phyloP scores from a whole-genome alignment of 441 rosid genomes.

The Populus hybrid region DNA sequence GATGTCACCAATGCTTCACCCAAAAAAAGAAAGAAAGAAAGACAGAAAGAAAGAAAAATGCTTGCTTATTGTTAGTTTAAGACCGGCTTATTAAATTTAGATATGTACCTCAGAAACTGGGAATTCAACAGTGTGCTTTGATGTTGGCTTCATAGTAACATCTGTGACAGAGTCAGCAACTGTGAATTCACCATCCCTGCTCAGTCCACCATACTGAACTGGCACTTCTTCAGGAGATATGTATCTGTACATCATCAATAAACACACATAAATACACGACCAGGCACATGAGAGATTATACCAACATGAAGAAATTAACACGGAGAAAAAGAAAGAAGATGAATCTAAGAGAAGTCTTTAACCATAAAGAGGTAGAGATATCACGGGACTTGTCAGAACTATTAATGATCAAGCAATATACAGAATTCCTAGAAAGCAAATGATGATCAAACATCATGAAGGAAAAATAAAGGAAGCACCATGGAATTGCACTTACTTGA shows the following conservation, averaged over 20 bases:
- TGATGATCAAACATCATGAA: background rate
- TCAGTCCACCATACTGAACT: constrained; percentile 73
- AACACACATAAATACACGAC: background rate
- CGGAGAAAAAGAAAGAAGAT: background rate
- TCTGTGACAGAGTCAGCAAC: constrained; percentile 54
- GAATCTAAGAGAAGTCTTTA: background rate
- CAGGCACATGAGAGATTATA: background rate
- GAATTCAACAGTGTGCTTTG: constrained; percentile 50
- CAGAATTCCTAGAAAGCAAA: background rate
- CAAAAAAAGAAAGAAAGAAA: background rate
- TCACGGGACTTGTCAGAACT: background rate
- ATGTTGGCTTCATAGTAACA: constrained; percentile 50
- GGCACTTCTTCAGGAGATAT: constrained; percentile 73
- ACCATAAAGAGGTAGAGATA: background rate
- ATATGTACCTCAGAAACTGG: constrained; percentile 53
- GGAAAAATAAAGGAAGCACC: background rate
- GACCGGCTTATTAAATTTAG: background rate
- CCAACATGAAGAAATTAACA: background rate
- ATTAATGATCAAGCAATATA: background rate
- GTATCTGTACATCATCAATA: constrained; percentile 36
- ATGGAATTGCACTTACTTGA: constrained; percentile 48
- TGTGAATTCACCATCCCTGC: constrained; percentile 59
- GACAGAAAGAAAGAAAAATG: background rate
- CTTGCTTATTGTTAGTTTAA: background rate
- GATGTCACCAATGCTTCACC: background rate